Evolutionary conservation across 768 basidiomycete genomes (phyloP).

Genomic region (Collybia sordida): DNA sequence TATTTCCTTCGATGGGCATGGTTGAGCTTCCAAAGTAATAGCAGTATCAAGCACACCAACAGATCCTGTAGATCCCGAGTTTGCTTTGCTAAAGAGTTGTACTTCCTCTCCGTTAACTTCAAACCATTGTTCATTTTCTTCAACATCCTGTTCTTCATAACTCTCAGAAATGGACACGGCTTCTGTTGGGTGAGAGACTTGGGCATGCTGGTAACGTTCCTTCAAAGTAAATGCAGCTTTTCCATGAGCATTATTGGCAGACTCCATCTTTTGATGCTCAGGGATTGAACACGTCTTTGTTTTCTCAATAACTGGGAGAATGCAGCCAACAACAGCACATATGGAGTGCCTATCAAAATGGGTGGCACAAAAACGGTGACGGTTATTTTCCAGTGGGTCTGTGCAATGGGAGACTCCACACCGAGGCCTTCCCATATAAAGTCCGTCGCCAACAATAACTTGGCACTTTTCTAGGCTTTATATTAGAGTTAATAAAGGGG

Average conservation of each 20-base stretch:
- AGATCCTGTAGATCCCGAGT: background rate
- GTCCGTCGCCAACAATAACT: constrained; percentile 12
- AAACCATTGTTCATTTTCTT: background rate
- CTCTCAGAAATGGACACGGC: background rate
- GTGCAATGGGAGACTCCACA: constrained; percentile 10
- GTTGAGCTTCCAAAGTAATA: no score
- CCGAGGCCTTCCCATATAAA: constrained; percentile 11
- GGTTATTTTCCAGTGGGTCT: constrained; percentile 8
- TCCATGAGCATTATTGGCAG: background rate
- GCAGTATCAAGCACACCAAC: background rate
- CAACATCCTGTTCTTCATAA: background rate
- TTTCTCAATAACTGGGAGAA: background rate
- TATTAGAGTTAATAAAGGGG: background rate
- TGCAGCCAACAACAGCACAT: constrained; percentile 3
- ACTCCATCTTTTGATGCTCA: background rate
- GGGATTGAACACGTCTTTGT: background rate
- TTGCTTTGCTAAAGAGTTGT: background rate
- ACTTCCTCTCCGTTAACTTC: background rate
- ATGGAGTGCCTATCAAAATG: background rate
- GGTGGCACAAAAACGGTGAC: constrained; percentile 2
- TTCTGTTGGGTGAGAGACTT: background rate
- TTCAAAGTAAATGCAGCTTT: background rate
- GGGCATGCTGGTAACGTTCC: background rate
- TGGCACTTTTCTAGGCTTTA: constrained; percentile 7
- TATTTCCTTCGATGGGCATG: constrained; percentile 4